phyloP scores from a whole-genome alignment of 2,329 filamentous ascomycete species.

The Apiospora arundinis region DNA sequence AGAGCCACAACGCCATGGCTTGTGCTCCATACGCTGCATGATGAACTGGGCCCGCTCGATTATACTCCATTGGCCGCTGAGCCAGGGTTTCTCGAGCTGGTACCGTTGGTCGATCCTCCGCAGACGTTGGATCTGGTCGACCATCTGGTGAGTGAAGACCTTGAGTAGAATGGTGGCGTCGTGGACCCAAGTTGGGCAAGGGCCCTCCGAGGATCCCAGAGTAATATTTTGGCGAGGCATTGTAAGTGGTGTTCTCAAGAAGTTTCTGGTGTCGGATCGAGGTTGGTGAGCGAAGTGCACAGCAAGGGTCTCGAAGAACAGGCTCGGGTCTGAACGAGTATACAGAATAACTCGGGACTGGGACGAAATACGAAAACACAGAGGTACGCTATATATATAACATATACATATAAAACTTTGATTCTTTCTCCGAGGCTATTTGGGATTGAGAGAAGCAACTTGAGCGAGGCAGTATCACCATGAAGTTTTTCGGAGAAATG shows the following conservation, averaged over 20 bases:
- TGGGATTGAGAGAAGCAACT: too few species aligned
- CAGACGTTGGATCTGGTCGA: not conserved
- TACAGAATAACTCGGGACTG: not conserved
- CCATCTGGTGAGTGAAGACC: not conserved
- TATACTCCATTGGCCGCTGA: not conserved
- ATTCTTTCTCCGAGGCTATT: not conserved
- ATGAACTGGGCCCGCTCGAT: not conserved
- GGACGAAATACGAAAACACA: not conserved
- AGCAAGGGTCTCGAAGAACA: not conserved
- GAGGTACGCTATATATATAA: not conserved
- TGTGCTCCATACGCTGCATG: not conserved
- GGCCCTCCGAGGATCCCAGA: too few species aligned
- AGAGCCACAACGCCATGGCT: not conserved
- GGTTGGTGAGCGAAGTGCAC: not conserved
- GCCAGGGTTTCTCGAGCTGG: not conserved
- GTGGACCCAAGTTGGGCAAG: not conserved
- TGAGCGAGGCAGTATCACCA: not conserved
- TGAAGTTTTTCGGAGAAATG: not conserved
- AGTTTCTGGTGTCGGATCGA: not conserved
- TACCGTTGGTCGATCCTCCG: not conserved
- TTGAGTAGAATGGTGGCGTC: not conserved
- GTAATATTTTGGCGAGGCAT: not conserved
- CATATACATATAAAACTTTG: not conserved
- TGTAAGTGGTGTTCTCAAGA: not conserved
- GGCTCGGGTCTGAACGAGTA: not conserved